Base-by-base conservation (phyloP, 164 flowering plant genomes). In the Berberis vulgaris region DNA sequence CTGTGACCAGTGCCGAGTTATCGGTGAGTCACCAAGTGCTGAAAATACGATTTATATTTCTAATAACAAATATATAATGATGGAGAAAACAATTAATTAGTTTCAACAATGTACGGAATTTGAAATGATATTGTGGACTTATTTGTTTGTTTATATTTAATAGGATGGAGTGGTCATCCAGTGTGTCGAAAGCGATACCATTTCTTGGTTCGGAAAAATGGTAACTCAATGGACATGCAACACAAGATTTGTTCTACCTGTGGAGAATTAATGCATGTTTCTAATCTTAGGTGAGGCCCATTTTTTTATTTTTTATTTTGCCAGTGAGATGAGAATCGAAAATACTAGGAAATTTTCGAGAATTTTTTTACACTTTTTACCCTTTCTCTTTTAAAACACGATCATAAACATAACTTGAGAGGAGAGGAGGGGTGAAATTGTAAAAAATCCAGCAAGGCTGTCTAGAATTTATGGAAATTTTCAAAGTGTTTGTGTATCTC, bases 1-100 rank as follows among this genome's bases (percentile, higher is more conserved):
- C 71, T 91, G 97, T 69, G 91, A 88, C 63, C 94, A 88, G 78
- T 91, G 97, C 81, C 89, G 94, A 59, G 96, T 88, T 41, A 87
- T 91, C 5, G 97, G 97, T 91, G 85, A 83, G 94, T 81, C 69
- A 41, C 56, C 67, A 26, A 26, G 26, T 26, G 26, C 0, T 26
- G 26, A 0, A 26, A 26, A 26, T 26, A 26, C 0, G 26, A 26
- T 26, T 26, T 26, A 26, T 26, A 26, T 26, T 26, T 26, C 26
- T 26, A 26, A 26, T 26, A 45, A 13, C 38, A 11, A 42, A 43
- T 45, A 13, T 13, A 8, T 26, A 26, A 26, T 26, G 26, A 26
- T 26, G 26, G 26, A 26, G 26, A 26, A 26, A 26, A 26, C 26
- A 26, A 26, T 26, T 26, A 26, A 26, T 26, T 26, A 26, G 26